Conservation (phyloP, 805 yeast genomes). For the Candida awuae region DNA sequence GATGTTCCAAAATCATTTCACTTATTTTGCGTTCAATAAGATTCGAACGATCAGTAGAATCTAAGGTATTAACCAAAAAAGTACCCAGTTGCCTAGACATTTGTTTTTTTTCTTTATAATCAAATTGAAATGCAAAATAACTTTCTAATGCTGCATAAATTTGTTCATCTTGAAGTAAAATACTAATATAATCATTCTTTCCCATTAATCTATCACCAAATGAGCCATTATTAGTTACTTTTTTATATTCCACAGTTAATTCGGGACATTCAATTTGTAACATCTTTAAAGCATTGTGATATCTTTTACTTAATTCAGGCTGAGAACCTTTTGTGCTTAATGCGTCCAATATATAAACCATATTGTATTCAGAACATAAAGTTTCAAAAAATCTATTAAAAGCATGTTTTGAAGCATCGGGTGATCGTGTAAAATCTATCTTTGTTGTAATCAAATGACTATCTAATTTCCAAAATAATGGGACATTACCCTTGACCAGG, state of each 20-base stretch:
- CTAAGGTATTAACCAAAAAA: constrained; percentile 42
- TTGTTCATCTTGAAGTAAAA: constrained; percentile 17
- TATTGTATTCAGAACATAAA: constrained; percentile 40
- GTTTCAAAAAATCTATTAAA: constrained; percentile 42
- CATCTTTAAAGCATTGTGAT: constrained; percentile 23
- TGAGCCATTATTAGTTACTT: constrained; percentile 30
- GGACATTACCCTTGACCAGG: constrained; percentile 45
- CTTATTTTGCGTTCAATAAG: constrained; percentile 38
- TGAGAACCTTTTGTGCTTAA: constrained; percentile 35
- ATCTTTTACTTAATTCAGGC: constrained; percentile 37
- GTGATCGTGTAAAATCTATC: constrained; percentile 40
- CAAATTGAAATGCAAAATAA: constrained; percentile 40
- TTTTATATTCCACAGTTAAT: constrained; percentile 23
- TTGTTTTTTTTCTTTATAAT: constrained; percentile 27
- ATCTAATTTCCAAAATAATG: constrained; percentile 47
- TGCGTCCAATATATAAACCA: constrained; percentile 42
- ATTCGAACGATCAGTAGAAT: constrained; percentile 43
- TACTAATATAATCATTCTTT: constrained; percentile 18
- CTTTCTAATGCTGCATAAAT: constrained; percentile 29
- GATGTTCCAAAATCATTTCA: constrained; percentile 41
- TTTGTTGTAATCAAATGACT: constrained; percentile 37
- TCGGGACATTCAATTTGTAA: constrained; percentile 9
- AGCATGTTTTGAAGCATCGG: constrained; percentile 47
- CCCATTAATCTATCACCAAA: constrained; percentile 27
- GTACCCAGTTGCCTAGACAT: constrained; percentile 45